phyloP scores from a whole-genome alignment of 2,329 filamentous ascomycete genomes.

The Colletotrichum acutatum region DNA sequence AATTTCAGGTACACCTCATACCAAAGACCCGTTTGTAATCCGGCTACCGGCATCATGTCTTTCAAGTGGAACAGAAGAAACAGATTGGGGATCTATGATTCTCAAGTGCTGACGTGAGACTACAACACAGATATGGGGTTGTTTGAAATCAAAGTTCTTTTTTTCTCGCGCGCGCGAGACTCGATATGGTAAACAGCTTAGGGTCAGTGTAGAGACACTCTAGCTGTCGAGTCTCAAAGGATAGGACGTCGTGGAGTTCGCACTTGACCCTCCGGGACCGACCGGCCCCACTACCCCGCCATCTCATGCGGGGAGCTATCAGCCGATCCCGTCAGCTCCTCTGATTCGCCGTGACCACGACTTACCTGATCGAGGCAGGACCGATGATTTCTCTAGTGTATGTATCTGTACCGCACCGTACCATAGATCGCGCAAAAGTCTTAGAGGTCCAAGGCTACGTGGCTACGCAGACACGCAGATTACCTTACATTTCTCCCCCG shows the following conservation, averaged over 20 bases:
- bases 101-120: constrained; percentile 25
- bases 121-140: not conserved
- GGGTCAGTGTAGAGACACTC: not conserved
- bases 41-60: not conserved
- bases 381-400: not conserved
- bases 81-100: too few relatives aligned
- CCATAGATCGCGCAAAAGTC: not conserved
- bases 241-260: not conserved
- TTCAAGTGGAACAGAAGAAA: not conserved
- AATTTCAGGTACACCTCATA: not conserved
- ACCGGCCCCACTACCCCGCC: constrained; percentile 17
- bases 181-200: not conserved
- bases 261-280: not conserved
- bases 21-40: not conserved
- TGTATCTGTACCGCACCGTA: too few relatives aligned
- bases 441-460: not conserved
- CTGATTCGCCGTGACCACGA: constrained; percentile 27
- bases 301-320: constrained; percentile 16
- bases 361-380: constrained; percentile 23
- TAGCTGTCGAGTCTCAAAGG: too few relatives aligned
- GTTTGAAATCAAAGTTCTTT: not conserved
- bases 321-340: not conserved
- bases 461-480: too few relatives aligned
- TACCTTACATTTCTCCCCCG: not conserved
- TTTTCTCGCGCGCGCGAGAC: too few relatives aligned